A percentile compares a stretch with the other conserved stretches of the same genome.
Evolutionary conservation across 2,329 filamentous ascomycete genomes (phyloP).

Genomic region (Chaetomiaceae sp.): DNA sequence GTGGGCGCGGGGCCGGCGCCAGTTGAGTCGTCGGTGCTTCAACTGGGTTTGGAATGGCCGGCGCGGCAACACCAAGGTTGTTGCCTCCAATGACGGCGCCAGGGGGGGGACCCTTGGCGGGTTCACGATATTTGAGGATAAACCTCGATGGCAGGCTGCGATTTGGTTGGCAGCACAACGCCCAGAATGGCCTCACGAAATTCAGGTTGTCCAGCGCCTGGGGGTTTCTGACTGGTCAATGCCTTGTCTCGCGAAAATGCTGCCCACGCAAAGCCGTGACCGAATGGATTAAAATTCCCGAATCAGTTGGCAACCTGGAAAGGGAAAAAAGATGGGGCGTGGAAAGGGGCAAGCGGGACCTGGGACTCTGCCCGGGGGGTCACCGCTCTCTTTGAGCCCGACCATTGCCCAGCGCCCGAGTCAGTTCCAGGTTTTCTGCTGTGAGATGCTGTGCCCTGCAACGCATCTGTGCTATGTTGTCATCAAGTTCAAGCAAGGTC

Average conservation of each 20-base stretch:
- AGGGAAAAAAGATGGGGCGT: background rate
- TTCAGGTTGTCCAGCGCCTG: no score
- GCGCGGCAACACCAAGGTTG: background rate
- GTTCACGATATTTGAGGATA: no score
- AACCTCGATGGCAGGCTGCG: no score
- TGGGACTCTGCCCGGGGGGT: background rate
- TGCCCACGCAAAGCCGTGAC: no score
- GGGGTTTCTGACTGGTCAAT: slow-evolving; percentile 23
- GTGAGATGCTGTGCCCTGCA: slow-evolving; percentile 4
- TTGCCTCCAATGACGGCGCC: slow-evolving; percentile 1
- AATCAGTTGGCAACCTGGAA: no score
- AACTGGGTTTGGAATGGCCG: slow-evolving; percentile 1
- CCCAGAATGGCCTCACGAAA: no score
- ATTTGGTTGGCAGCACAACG: no score
- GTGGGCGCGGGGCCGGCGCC: slow-evolving; percentile 9
- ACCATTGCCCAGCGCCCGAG: background rate
- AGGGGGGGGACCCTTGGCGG: background rate
- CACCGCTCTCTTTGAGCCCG: slow-evolving; percentile 5
- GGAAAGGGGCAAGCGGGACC: slow-evolving; percentile 1
- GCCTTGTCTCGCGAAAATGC: background rate
- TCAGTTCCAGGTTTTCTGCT: background rate
- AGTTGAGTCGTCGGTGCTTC: slow-evolving; percentile 2
- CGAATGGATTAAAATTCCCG: no score
- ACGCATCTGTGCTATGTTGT: background rate
- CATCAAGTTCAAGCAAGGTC: background rate